Conservation (phyloP, 768 basidiomycete species). For the Zangia roseola region DNA sequence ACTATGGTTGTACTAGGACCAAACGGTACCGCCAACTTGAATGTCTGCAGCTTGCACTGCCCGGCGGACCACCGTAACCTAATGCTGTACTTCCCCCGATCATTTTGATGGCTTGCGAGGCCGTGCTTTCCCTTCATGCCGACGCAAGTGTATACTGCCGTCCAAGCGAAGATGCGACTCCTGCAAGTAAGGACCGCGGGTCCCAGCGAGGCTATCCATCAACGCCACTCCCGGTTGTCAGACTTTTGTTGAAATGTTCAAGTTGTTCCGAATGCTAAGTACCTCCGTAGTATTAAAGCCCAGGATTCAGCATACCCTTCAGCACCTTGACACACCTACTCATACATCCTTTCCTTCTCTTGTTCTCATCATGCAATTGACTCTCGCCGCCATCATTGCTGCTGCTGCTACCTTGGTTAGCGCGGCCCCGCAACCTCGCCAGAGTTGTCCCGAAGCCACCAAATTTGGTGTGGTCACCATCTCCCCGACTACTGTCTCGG, state of each 20-base stretch:
- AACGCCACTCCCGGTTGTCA: not conserved
- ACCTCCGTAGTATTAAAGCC: slow-evolving; percentile 10
- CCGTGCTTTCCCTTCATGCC: too few species aligned
- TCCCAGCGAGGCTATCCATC: slow-evolving; percentile 1
- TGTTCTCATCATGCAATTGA: slow-evolving; percentile 17
- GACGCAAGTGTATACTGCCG: not conserved
- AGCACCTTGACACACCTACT: not conserved
- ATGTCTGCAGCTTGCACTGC: not conserved
- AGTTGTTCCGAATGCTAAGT: not conserved
- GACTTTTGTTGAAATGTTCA: not conserved
- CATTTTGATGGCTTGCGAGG: not conserved
- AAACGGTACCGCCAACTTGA: too few species aligned
- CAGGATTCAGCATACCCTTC: not conserved
- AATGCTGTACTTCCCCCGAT: not conserved
- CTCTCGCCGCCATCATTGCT: slow-evolving; percentile 10
- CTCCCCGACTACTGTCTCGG: slow-evolving; percentile 20
- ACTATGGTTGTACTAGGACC: too few species aligned
- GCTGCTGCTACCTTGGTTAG: slow-evolving; percentile 13
- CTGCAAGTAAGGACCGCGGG: too few species aligned
- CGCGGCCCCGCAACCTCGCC: slow-evolving; percentile 21
- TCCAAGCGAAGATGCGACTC: not conserved
- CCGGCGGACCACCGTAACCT: too few species aligned
- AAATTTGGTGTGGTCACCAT: slow-evolving; percentile 18
- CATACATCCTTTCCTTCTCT: not conserved
- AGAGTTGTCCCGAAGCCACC: slow-evolving; percentile 21